Percentiles rank a stretch among this genome's conserved stretches.
Conservation (phyloP, 1,139 yeast species). For the Zygotorulaspora mrakii region DNA sequence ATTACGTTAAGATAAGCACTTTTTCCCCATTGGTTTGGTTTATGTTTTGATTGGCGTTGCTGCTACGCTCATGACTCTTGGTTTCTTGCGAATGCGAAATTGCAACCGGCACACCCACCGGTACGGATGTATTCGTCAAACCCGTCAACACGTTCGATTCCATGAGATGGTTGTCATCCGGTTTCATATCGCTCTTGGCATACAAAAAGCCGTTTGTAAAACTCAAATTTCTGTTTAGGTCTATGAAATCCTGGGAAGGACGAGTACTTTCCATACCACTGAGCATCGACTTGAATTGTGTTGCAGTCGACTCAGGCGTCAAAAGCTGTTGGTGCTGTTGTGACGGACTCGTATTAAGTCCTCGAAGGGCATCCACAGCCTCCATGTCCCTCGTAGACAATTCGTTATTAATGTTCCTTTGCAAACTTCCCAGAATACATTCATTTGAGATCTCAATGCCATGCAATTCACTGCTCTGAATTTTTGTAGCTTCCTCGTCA, state of each 20-base stretch:
- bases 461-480: not conserved
- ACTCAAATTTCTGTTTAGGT: not conserved
- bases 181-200: not conserved
- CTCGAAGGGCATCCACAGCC: conserved; percentile 19
- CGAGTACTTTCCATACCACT: not conserved
- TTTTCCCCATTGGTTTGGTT: not conserved
- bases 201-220: not conserved
- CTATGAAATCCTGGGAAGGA: not conserved
- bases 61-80: not conserved
- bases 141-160: not conserved
- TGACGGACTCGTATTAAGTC: conserved; percentile 18
- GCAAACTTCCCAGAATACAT: not conserved
- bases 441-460: not conserved
- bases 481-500: conserved; percentile 7
- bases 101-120: not conserved
- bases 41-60: not conserved
- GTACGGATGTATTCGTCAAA: not conserved
- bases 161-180: not conserved
- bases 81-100: not conserved
- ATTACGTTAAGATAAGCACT: not conserved
- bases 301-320: conserved; percentile 10
- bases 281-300: conserved; percentile 1
- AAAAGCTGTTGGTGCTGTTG: conserved; percentile 7
- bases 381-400: conserved; percentile 16
- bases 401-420: too few species aligned